Base-by-base conservation (phyloP, 257 asterid genomes). In the Pogostemon cablin region DNA sequence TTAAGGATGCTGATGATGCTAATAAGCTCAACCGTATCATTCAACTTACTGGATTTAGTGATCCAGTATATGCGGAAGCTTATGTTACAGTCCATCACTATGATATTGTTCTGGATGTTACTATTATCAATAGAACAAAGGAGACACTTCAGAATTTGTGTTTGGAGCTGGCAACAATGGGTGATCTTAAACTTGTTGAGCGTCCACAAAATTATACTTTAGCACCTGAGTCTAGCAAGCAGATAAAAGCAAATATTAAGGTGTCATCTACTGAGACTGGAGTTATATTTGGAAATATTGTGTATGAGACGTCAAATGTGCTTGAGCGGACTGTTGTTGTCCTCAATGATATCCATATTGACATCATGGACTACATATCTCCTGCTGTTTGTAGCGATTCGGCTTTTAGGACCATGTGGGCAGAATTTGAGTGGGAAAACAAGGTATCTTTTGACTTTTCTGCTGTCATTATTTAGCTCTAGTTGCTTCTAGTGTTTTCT, bases 391-490 rank as follows among this genome's bases (percentile, higher is more conserved):
- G 98, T 68, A 88, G 90, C 46, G 98, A 90, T 82, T 82, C 96
- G 82, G 96, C 96, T 42, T 92, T 92, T 82, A 87, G 96, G 75
- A 80, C 96, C 71, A 92, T 90, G 98, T 92, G 98, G 98, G 96
- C 96, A 74, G 98, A 92, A 80, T 92, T 92, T 83, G 98, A 92
- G 80, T 92, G 98, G 98, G 98, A 92, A 78, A 92, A 92, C 81
- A 92, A 92, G 98, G 98, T 92, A 88, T 20, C 46, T 39, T 61
- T 65, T 76, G 59, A 64, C 79, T 62, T 58, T 49, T 25, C 15
- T 43, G 7, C 41, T 44, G 8, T 52, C 35, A 6, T 53, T 74
- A 67, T 72, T 44, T 39, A 55, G 46, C 47, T 38, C n/a, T 52
- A 55, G 54, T 55, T 72, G 56, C 46, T 54, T 17, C 32, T 40